Evolutionary conservation across 352 stramenopile species (phyloP), one percentile per base, ranked within the genome.

Genomic region (Stephanocyclus meneghinianus): DNA sequence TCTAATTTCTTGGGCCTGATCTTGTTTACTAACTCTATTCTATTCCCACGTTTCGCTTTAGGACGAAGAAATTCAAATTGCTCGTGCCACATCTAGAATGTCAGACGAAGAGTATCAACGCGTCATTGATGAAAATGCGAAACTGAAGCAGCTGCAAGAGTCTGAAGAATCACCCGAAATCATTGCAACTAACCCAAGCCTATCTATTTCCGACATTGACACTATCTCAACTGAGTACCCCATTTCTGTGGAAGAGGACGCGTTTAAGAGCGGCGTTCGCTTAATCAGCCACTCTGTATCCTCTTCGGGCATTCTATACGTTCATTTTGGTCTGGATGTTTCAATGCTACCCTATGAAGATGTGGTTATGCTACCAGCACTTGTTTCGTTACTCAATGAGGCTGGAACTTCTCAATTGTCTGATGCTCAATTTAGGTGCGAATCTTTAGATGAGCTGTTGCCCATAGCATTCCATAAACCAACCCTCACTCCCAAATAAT

Each of bases 291-390:
- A 94, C 67, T 77, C 82, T 42, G 71, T 95, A 40, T 60, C 81
- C 59, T 90, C 69, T 29, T 87, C 84, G 76, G 88, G 88, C 47
- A 94, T 95, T 71, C 61, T 87, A 9, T 95, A 95, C 76, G 73
- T 92, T 56, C 87, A 94, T 75, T 86, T 93, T 60, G 82, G 83
- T 1, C 66, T 95, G 10, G 90, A 95, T 77, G 76, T 93, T 53
- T 89, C 81, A 21, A 83, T 78, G 56, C 50, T 95, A 63, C 76
- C 79, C 11, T 88, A 91, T 65, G 77, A 92, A 42, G 87, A 95
- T 62, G 44, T 92, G 32, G 62, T 81, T 10, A 80, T 95, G 4
- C 40, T 95, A 15, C 83, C 87, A 21, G 72, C 94, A 0, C 84
- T 95, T 44, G 81, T 84, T 37, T 44, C 74, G 21, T 56, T 94